These are phyloP conservation scores for Diutina catenulata DNA, from an alignment of 1,139 yeast genomes.

Conservation along the genomic window DNA sequence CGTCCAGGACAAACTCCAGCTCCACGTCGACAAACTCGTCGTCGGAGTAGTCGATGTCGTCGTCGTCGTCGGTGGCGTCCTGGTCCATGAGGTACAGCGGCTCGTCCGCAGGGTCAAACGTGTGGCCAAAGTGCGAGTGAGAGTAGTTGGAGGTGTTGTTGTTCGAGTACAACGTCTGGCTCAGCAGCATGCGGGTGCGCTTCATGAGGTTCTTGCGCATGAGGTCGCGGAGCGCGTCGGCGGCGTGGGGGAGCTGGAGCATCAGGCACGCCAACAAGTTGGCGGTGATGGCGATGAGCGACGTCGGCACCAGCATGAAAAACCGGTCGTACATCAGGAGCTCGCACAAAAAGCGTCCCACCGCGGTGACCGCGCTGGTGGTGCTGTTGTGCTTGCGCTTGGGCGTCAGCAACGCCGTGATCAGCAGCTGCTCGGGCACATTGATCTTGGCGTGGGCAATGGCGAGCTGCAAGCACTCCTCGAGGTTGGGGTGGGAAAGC, in stretches of 20 bases:
- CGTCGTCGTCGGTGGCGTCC: conserved; percentile 5
- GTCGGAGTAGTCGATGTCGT: background rate
- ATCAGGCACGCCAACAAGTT: conserved; percentile 64
- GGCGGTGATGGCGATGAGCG: conserved; percentile 58
- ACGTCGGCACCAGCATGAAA: conserved; percentile 50
- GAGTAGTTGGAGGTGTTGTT: conserved; percentile 8
- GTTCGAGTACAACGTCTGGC: conserved; percentile 10
- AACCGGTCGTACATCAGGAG: conserved; percentile 61
- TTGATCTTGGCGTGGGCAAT: conserved; percentile 17
- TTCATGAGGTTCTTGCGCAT: conserved; percentile 8
- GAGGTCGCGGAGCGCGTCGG: conserved; percentile 18
- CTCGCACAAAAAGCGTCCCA: conserved; percentile 64
- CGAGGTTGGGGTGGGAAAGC: conserved; percentile 49
- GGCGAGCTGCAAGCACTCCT: conserved; percentile 49
- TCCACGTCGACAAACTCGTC: background rate
- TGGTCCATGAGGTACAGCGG: background rate
- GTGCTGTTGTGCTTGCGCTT: conserved; percentile 21
- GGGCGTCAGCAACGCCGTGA: conserved; percentile 6
- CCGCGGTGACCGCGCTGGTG: conserved; percentile 33
- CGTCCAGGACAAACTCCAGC: no score
- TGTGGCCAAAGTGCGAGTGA: conserved; percentile 9
- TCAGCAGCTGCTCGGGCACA: background rate
- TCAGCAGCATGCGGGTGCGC: conserved; percentile 8
- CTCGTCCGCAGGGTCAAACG: conserved; percentile 7
- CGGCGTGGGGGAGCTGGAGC: conserved; percentile 31